phyloP scores from a whole-genome alignment of 495 filamentous ascomycete species.

The Sabuloglossum arenarium region DNA sequence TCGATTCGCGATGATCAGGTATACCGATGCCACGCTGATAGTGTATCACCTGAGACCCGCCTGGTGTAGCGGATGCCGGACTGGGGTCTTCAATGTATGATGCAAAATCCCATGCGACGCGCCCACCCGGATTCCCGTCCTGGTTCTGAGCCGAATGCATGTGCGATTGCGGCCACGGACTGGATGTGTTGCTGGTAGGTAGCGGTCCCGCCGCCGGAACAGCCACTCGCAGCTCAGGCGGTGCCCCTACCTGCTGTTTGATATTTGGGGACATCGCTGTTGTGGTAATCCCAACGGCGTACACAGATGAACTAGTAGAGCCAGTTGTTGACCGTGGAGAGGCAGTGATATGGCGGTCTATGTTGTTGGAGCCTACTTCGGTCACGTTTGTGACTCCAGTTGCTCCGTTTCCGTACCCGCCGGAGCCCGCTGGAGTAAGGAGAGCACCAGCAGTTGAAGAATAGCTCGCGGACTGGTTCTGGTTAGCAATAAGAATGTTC shows the following conservation, averaged over 20 bases:
- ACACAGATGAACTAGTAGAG: not conserved
- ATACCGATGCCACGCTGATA: not conserved
- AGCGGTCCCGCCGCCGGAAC: not conserved
- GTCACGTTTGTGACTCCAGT: not conserved
- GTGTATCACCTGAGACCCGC: not conserved
- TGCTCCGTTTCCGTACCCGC: slow-evolving; percentile 6
- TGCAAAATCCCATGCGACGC: not conserved
- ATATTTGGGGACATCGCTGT: not conserved
- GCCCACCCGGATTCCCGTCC: not conserved
- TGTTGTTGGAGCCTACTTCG: not conserved
- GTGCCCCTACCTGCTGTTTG: not conserved
- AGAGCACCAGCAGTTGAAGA: slow-evolving; percentile 22
- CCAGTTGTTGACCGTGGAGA: not conserved
- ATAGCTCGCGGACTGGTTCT: slow-evolving; percentile 15
- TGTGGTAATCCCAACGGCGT: not conserved
- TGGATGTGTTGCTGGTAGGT: not conserved
- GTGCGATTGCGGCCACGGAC: not conserved
- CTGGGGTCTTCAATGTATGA: not conserved
- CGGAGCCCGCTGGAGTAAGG: slow-evolving; percentile 7
- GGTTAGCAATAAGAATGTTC: not conserved
- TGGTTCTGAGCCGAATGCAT: not conserved
- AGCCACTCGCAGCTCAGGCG: not conserved
- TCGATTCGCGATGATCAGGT: not conserved
- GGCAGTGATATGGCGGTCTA: not conserved
- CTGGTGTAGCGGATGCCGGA: not conserved